Percentiles rank a stretch among this genome's conserved stretches.
phyloP scores from a whole-genome alignment of 805 yeast species.

The Wickerhamomyces tratensis region DNA sequence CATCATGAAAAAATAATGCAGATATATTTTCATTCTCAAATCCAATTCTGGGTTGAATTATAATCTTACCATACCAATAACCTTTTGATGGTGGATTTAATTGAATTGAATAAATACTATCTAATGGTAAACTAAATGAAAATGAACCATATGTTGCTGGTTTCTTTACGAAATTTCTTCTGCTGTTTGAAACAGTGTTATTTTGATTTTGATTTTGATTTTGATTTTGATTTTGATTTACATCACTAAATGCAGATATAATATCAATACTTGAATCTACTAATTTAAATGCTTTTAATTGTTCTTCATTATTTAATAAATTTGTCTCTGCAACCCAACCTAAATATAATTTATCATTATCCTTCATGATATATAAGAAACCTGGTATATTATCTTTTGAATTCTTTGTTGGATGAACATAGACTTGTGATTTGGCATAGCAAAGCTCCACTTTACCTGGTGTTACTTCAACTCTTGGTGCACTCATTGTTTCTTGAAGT shows the following conservation, averaged over 20 bases:
- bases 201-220: conserved; percentile 6
- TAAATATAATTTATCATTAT: conserved; percentile 47
- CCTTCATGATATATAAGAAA: conserved; percentile 54
- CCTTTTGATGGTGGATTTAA: conserved; percentile 76
- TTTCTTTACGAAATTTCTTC: conserved; percentile 10
- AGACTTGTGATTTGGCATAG: conserved; percentile 58
- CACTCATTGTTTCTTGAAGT: background rate
- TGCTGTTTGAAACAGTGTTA: background rate
- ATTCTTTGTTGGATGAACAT: conserved; percentile 70
- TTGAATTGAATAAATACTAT: conserved; percentile 68
- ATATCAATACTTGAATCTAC: conserved; percentile 34
- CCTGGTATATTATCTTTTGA: conserved; percentile 77
- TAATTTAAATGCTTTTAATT: conserved; percentile 32
- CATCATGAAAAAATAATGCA: conserved; percentile 86
- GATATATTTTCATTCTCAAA: conserved; percentile 56
- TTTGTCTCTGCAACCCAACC: conserved; percentile 60
- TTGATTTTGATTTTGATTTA: conserved; percentile 7
- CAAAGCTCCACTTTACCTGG: conserved; percentile 18
- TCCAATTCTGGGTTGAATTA: conserved; percentile 52
- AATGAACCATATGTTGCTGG: conserved; percentile 46
- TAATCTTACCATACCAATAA: conserved; percentile 87
- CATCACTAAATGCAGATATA: conserved; percentile 13
- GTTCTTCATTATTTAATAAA: conserved; percentile 33
- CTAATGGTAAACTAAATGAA: conserved; percentile 56
- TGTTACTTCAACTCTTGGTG: background rate